These are phyloP conservation scores for Cytospora piceae DNA, from an alignment of 2,329 filamentous ascomycete genomes.

Conservation along the genomic window DNA sequence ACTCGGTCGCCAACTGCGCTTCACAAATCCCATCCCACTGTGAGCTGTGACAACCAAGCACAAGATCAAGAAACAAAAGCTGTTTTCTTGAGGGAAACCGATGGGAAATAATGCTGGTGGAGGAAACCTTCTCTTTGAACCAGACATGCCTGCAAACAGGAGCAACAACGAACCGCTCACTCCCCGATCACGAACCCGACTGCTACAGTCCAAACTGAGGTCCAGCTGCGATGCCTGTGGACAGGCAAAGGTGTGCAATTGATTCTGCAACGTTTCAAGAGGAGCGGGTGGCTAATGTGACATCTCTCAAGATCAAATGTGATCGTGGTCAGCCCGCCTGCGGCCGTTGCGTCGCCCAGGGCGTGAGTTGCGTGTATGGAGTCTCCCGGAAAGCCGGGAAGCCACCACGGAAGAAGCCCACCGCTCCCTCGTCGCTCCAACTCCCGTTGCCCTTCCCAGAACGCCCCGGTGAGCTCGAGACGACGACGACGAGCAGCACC, in stretches of 20 bases:
- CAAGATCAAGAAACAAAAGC: no score
- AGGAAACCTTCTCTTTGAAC: no score
- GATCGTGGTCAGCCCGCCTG: not conserved
- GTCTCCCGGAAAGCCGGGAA: slow-evolving; percentile 1
- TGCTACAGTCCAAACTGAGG: not conserved
- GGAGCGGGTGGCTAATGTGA: not conserved
- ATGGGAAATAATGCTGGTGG: no score
- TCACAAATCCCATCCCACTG: no score
- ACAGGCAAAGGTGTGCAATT: not conserved
- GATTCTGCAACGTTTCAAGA: no score
- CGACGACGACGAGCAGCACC: not conserved
- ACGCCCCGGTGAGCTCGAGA: not conserved
- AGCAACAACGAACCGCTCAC: not conserved
- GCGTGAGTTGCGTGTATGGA: not conserved
- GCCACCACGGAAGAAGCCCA: not conserved
- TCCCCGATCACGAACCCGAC: not conserved
- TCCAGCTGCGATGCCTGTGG: not conserved
- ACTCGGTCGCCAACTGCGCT: no score
- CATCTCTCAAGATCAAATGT: not conserved
- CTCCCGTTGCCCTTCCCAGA: not conserved
- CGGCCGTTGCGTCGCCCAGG: not conserved
- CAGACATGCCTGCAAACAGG: no score
- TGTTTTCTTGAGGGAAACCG: no score
- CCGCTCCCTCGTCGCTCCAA: not conserved
- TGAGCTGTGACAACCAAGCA: no score